These are phyloP conservation scores for Isoetes engelmannii DNA, from an alignment of 83 land plant species.

Conservation along the genomic window DNA sequence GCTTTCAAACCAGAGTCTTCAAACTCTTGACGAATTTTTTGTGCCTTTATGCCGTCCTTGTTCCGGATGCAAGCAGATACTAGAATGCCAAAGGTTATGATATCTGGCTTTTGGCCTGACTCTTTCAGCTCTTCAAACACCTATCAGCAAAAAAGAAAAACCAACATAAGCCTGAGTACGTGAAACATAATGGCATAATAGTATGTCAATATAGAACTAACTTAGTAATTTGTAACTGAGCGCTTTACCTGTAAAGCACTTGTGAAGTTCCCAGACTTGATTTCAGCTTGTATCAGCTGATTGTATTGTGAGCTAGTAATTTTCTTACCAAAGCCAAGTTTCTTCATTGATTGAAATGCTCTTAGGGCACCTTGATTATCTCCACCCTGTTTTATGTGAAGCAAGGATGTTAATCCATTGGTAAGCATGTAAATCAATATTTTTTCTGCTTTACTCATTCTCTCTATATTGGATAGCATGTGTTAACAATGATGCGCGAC, in stretches of 20 bases:
- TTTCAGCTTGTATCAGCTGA: conserved; percentile 27
- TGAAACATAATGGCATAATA: background rate
- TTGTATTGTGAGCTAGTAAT: conserved; percentile 25
- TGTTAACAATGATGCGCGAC: no score
- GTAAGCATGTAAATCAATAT: no score
- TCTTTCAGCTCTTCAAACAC: conserved; percentile 19
- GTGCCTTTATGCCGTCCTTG: conserved; percentile 16
- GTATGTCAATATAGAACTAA: background rate
- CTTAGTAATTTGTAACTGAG: background rate
- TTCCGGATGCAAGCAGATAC: conserved; percentile 20
- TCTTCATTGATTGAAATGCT: conserved; percentile 25
- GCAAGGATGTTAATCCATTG: background rate
- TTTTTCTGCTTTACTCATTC: no score
- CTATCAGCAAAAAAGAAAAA: background rate
- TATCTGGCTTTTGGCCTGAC: conserved; percentile 26
- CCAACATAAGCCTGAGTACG: background rate
- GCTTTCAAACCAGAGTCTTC: conserved; percentile 14
- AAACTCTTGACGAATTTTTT: conserved; percentile 17
- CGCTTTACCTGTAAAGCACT: conserved; percentile 21
- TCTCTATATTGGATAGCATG: no score
- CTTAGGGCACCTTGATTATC: conserved; percentile 25
- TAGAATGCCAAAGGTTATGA: conserved; percentile 20
- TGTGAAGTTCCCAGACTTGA: conserved; percentile 14
- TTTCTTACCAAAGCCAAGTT: conserved; percentile 7
- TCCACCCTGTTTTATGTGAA: conserved; percentile 16